Percentiles rank a stretch among this genome's conserved stretches.
Conservation (phyloP, 2,329 filamentous ascomycete genomes). For the Talaromyces funiculosus region DNA sequence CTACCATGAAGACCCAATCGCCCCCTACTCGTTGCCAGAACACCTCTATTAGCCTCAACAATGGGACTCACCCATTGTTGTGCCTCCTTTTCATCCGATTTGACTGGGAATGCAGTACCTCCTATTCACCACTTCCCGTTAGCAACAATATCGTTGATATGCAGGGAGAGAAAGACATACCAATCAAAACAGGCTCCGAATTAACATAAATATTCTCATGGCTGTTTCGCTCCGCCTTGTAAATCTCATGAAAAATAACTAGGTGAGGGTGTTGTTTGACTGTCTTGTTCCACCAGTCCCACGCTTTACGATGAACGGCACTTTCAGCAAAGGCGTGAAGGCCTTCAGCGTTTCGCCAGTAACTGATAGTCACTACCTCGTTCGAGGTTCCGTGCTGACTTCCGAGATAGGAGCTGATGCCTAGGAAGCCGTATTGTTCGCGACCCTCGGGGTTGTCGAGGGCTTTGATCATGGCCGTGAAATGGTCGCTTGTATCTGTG, state of each 20-base stretch:
- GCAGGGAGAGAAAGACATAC: background rate
- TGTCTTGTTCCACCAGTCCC: constrained; percentile 46
- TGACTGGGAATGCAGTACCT: background rate
- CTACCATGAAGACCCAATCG: constrained; percentile 1
- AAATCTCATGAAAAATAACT: constrained; percentile 53
- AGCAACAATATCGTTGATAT: background rate
- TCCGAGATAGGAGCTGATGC: constrained; percentile 37
- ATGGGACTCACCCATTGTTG: constrained; percentile 7
- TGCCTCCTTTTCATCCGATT: background rate
- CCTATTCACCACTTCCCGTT: background rate
- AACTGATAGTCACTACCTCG: constrained; percentile 41
- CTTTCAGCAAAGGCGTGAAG: constrained; percentile 51
- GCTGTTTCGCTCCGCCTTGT: constrained; percentile 35
- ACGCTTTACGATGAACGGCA: constrained; percentile 43
- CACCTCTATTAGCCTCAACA: constrained; percentile 6
- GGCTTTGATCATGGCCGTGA: constrained; percentile 35
- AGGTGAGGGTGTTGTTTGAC: constrained; percentile 37
- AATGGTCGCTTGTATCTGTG: constrained; percentile 35
- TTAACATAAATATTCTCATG: constrained; percentile 52
- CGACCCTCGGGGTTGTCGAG: constrained; percentile 29
- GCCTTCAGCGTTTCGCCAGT: constrained; percentile 48
- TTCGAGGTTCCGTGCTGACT: constrained; percentile 36
- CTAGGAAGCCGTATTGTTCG: constrained; percentile 46
- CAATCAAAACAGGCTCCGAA: constrained; percentile 14
- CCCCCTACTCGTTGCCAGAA: constrained; percentile 6